A percentile compares a stretch with the other conserved stretches of the same genome.
Conservation (phyloP, 768 basidiomycete species). For the Boletales sp. region DNA sequence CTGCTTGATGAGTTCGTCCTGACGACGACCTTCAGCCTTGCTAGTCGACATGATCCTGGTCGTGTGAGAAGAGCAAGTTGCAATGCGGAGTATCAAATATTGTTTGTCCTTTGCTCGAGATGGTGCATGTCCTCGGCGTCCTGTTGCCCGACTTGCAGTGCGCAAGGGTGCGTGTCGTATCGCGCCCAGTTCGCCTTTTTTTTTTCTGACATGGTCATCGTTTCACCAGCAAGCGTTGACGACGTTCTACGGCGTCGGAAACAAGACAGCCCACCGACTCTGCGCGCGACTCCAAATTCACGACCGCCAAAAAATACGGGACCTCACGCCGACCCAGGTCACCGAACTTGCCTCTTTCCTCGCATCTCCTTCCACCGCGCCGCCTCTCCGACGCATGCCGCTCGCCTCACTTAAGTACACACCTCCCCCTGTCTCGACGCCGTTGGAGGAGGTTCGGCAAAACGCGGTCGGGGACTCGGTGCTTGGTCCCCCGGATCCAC, state of each 20-base stretch:
- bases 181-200: background rate
- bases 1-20: conserved; percentile 83
- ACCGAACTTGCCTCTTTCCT: conserved; percentile 93
- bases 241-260: conserved; percentile 85
- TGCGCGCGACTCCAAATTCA: conserved; percentile 94
- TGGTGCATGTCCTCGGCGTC: conserved; percentile 88
- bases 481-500: conserved; percentile 49
- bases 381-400: conserved; percentile 61
- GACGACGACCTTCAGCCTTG: conserved; percentile 81
- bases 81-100: conserved; percentile 25
- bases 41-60: conserved; percentile 25
- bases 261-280: conserved; percentile 68
- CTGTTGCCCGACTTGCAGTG: conserved; percentile 74
- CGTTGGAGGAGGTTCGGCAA: conserved; percentile 27
- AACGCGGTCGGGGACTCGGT: conserved; percentile 31
- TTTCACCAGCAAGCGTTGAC: conserved; percentile 77
- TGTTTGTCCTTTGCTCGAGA: conserved; percentile 24
- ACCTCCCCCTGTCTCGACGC: conserved; percentile 42
- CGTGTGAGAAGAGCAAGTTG: background rate
- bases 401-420: conserved; percentile 56
- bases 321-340: conserved; percentile 83
- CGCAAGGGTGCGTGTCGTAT: conserved; percentile 56
- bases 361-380: conserved; percentile 79
- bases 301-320: conserved; percentile 73
- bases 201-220: background rate